phyloP scores from a whole-genome alignment of 495 filamentous ascomycete species.

The Sordaria brevicollis region DNA sequence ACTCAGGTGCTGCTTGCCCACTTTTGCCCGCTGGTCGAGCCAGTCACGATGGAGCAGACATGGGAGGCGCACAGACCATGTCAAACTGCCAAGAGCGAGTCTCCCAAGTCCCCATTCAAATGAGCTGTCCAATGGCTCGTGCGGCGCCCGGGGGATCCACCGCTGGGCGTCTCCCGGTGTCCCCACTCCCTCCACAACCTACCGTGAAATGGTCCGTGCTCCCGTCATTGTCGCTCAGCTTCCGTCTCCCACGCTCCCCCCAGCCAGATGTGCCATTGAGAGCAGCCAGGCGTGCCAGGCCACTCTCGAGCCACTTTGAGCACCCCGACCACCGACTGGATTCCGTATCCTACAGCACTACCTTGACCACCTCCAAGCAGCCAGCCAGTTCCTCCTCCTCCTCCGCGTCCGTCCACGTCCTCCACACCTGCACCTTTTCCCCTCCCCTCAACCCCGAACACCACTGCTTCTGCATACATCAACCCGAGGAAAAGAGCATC shows the following conservation, averaged over 20 bases:
- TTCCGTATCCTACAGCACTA: neutral
- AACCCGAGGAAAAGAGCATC: conserved; percentile 28
- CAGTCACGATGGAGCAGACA: neutral
- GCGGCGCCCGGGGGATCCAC: neutral
- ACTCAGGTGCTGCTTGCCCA: neutral
- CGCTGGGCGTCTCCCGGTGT: neutral
- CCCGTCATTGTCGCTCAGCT: conserved; percentile 12
- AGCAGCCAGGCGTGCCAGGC: neutral
- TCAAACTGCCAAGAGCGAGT: neutral
- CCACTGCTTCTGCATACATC: conserved; percentile 20
- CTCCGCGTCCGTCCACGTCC: conserved; percentile 26
- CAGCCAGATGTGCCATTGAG: neutral
- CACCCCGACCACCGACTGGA: neutral
- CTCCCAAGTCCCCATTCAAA: neutral
- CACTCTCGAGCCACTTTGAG: neutral
- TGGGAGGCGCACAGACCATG: neutral
- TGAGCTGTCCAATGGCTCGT: neutral
- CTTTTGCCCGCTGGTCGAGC: neutral
- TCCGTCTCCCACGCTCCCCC: conserved; percentile 19
- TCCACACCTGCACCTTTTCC: conserved; percentile 33
- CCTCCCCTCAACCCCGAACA: conserved; percentile 16
- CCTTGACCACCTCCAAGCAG: conserved; percentile 6
- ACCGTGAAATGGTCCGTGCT: neutral
- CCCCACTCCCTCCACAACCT: conserved; percentile 3
- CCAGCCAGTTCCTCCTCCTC: conserved; percentile 21